Percentiles rank a stretch among this genome's conserved stretches.
Evolutionary conservation across 352 stramenopile genomes (phyloP).

Genomic region (Phytophthora fragariae): DNA sequence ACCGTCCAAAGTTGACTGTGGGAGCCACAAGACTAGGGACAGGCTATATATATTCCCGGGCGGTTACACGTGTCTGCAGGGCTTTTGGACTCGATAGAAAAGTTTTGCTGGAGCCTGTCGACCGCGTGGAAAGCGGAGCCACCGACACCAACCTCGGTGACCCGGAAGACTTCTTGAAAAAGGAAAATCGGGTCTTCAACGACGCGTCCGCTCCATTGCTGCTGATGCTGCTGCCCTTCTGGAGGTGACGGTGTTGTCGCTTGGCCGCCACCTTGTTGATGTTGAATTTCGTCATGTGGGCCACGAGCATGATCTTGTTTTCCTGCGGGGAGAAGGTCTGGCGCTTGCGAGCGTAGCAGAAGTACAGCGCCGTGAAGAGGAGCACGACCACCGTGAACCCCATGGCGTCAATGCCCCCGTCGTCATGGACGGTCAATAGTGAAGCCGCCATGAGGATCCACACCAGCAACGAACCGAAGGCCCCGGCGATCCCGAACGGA

Average conservation of each 20-base stretch:
- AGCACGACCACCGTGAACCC: constrained; percentile 24
- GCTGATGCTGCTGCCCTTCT: background rate
- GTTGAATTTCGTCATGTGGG: constrained; percentile 46
- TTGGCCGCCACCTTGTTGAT: constrained; percentile 20
- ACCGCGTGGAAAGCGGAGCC: background rate
- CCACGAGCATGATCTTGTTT: constrained; percentile 45
- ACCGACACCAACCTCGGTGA: constrained; percentile 1
- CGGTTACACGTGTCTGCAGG: too few relatives aligned
- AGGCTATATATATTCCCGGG: too few relatives aligned
- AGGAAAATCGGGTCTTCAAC: background rate
- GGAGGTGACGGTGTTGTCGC: constrained; percentile 5
- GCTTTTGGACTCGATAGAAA: background rate
- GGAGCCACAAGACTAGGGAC: too few relatives aligned
- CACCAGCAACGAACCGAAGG: constrained; percentile 27
- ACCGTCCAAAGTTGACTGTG: too few relatives aligned
- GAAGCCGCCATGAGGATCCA: constrained; percentile 30
- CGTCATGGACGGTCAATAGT: constrained; percentile 31
- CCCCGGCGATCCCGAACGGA: constrained; percentile 37
- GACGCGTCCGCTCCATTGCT: constrained; percentile 1
- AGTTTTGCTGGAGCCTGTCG: background rate
- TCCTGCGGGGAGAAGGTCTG: constrained; percentile 48
- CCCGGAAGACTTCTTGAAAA: background rate
- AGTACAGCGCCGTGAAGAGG: constrained; percentile 37
- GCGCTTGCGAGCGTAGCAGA: constrained; percentile 31
- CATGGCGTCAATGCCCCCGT: constrained; percentile 27